Conservation (phyloP, 1,284 basidiomycete species). For the Trichosporon ovoides region DNA sequence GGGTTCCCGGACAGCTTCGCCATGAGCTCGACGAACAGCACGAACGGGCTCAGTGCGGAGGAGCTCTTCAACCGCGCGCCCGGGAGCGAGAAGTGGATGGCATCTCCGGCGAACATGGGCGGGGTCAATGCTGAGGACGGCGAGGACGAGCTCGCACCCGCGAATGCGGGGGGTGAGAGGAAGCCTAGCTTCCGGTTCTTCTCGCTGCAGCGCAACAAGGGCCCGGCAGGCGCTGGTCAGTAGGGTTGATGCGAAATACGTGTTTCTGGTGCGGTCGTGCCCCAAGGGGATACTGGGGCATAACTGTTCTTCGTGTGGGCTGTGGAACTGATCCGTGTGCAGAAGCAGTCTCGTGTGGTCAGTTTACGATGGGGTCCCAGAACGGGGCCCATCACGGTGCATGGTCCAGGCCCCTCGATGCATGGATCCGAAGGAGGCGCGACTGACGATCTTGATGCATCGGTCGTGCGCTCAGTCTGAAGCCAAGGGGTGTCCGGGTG, state of each 20-base stretch:
- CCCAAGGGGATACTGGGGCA: too few relatives aligned
- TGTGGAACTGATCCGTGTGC: too few relatives aligned
- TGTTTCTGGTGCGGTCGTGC: too few relatives aligned
- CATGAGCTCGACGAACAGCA: neutral
- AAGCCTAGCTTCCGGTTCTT: conserved; percentile 42
- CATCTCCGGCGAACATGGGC: neutral
- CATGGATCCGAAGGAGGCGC: too few relatives aligned
- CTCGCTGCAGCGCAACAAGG: conserved; percentile 39
- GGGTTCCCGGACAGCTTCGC: neutral
- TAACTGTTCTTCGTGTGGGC: too few relatives aligned
- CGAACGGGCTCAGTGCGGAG: conserved; percentile 14
- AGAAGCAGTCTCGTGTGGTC: too few relatives aligned
- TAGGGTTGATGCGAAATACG: neutral
- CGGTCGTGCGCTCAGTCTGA: too few relatives aligned
- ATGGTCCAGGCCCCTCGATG: too few relatives aligned
- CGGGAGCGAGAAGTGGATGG: neutral
- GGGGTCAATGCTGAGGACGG: neutral
- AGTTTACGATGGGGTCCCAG: too few relatives aligned
- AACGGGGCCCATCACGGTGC: too few relatives aligned
- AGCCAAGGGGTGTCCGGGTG: too few relatives aligned
- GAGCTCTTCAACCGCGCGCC: conserved; percentile 25
- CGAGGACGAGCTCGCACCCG: neutral
- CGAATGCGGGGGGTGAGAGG: conserved; percentile 19
- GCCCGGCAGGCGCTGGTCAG: neutral
- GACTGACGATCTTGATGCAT: too few relatives aligned